Evolutionary conservation across 352 stramenopile species (phyloP), one percentile per base, ranked within the genome.

Genomic region (Globisporangium cystogenes): DNA sequence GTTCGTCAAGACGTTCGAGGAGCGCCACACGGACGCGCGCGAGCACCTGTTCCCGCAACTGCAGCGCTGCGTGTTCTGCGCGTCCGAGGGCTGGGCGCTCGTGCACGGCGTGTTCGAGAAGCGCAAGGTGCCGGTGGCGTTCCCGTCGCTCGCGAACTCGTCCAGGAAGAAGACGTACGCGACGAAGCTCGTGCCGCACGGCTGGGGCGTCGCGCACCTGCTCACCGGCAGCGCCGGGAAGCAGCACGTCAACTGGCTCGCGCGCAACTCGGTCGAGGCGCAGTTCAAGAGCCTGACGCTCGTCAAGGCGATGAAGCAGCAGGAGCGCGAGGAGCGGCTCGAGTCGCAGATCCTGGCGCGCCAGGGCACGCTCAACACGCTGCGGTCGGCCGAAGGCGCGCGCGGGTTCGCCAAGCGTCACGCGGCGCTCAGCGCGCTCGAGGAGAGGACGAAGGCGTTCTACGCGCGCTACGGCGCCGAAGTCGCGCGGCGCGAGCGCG

Each of bases 171-270:
- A 43, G 23, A 67, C 61, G 43, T 60, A 55, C 23, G 48, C 18
- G 23, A 59, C 47, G 0, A 60, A 51, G 46, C 60, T 65, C 20
- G 72, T 93, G 2, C 80, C 82, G 2, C 82, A 93, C 26, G 82
- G 82, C 15, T 93, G 77, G 77, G 82, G 80, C 16, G 76, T 93
- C 7, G 82, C 82, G 4, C 80, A 90, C 49, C 86, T 93, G 48
- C 35, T 93, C 24, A 76, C 68, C 0, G 79, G 75, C 1, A 55
- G 63, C 45, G 66, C 62, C 57, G 7, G 67, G 66, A 21, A 58
- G 62, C 8, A 58, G 62, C 8, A 36, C 31, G 29, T 42, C 41
- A 81, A 80, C 52, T 93, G 82, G 82, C 62, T 86, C 21, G 59
- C 82, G 50, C 64, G 74, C 1, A 85, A 90, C 48, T 83, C 76